Base-by-base conservation (phyloP, 2,329 filamentous ascomycete genomes). In the Colletotrichum sidae region DNA sequence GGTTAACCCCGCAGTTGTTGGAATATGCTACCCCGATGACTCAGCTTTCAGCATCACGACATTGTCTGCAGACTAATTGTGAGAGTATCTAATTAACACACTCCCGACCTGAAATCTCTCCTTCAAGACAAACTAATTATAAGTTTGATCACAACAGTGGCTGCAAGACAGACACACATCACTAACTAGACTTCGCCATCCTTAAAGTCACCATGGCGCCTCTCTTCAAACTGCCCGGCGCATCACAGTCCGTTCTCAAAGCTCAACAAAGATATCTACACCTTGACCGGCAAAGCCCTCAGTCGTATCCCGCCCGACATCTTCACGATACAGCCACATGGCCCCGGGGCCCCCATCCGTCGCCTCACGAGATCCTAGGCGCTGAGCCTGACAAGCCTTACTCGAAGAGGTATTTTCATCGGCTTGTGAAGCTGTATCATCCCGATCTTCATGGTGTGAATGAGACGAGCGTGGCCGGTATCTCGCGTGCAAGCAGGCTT, bases 391-490 rank as follows among this genome's bases (percentile, higher is more conserved):
- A 55, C 6, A 17, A 9, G 4, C 55, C 60, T 9, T 70, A 70
- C 49, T 60, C 66, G 15, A 71, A 70, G 56, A 54, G 42, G 17
- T 34, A 17, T 3, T 71, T 70, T 45, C 55, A 67, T 46, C 57
- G 39, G 13, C 60, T 71, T 8, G 69, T 69, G 33, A 71, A 71
- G 58, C 33, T 67, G 10, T 71, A 70, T 39, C 69, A 71, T n/a
- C 69, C 69, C 1, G 69, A 71, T 42, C 57, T 69, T 25, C 41
- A 45, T 12, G 35, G 35, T 33, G 8, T 50, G 2, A 56, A 56
- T 45, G 38, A 37, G 6, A 13, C n/a, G 9, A 11, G 4, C 33
- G 3, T 37, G 11, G 11, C 5, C 2, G 33, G 10, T 12, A 8
- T 65, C 33, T 45, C 60, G 2, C 50, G 35, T 3, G 15, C 51